Percentiles rank a stretch among this genome's conserved stretches.
Evolutionary conservation across 306 rosid species (phyloP).

Genomic region (Begonia loranthoides): DNA sequence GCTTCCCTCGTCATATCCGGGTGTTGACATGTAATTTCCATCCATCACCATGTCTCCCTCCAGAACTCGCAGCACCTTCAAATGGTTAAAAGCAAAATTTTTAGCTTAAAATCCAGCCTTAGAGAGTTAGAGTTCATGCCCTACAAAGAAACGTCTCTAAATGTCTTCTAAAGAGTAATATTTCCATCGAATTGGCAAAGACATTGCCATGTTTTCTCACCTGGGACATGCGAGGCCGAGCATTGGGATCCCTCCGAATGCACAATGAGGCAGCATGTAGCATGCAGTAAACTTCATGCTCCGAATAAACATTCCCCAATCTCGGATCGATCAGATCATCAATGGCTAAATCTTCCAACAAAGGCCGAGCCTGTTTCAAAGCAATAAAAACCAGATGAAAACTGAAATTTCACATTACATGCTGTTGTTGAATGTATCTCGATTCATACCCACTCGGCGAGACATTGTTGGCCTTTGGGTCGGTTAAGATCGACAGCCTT

Average conservation of each 20-base stretch:
- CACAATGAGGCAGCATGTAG: slow-evolving; percentile 82
- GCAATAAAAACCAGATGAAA: not conserved
- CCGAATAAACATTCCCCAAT: slow-evolving; percentile 50
- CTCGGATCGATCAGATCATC: slow-evolving; percentile 88
- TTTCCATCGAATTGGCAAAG: not conserved
- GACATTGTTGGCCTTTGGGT: slow-evolving; percentile 98
- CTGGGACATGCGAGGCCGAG: slow-evolving; percentile 99
- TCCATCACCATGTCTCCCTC: slow-evolving; percentile 96
- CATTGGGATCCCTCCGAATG: slow-evolving; percentile 80
- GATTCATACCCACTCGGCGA: slow-evolving; percentile 84
- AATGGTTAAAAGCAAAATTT: not conserved
- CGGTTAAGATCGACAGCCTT: slow-evolving; percentile 92
- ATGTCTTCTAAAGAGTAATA: not conserved
- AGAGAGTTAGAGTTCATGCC: no score
- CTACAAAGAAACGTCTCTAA: not conserved
- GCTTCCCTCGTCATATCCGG: slow-evolving; percentile 61
- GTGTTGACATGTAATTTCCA: slow-evolving; percentile 45
- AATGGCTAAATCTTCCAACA: slow-evolving; percentile 62
- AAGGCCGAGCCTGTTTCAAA: slow-evolving; percentile 66
- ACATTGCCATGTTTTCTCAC: slow-evolving; percentile 16
- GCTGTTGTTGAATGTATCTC: not conserved
- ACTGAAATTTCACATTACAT: not conserved
- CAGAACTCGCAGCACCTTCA: slow-evolving; percentile 76
- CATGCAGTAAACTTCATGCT: slow-evolving; percentile 84
- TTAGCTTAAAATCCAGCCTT: no score